Conservation (phyloP, 257 asterid species). For the Lycium barbarum region DNA sequence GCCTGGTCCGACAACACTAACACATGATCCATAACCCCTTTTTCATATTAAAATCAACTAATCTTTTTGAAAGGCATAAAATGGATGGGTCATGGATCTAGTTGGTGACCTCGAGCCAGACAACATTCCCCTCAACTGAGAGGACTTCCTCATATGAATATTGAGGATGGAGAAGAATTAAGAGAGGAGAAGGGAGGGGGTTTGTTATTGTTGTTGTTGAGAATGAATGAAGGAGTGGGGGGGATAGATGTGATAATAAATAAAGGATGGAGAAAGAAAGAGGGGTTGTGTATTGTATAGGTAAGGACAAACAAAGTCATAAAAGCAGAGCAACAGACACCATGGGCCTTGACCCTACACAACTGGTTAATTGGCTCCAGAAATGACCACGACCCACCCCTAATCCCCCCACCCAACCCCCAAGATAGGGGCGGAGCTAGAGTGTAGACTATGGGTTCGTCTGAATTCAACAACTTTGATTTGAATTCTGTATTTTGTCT, state of each 20-base stretch:
- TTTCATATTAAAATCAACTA: not conserved
- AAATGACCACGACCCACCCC: slow-evolving; percentile 28
- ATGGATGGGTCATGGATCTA: slow-evolving; percentile 42
- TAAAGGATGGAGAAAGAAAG: slow-evolving; percentile 55
- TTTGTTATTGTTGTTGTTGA: not conserved
- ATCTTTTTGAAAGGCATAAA: too few relatives aligned
- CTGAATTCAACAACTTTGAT: too few relatives aligned
- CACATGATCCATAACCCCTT: slow-evolving; percentile 40
- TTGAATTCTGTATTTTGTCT: too few relatives aligned
- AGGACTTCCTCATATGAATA: not conserved
- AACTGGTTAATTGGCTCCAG: slow-evolving; percentile 36
- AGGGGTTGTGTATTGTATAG: slow-evolving; percentile 27
- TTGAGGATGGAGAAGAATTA: not conserved
- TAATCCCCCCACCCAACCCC: not conserved
- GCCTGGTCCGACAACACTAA: slow-evolving; percentile 98
- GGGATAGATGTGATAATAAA: slow-evolving; percentile 45
- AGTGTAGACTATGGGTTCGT: too few relatives aligned
- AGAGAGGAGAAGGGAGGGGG: not conserved
- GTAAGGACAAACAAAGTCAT: slow-evolving; percentile 70
- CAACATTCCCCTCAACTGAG: slow-evolving; percentile 94
- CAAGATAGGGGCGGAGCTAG: not conserved
- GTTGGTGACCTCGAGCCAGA: slow-evolving; percentile 89
- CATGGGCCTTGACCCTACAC: slow-evolving; percentile 55
- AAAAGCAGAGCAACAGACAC: slow-evolving; percentile 60
- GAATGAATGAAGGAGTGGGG: slow-evolving; percentile 23